Evolutionary conservation across 352 stramenopile genomes (phyloP), one percentile per base, ranked within the genome.

Genomic region (Paralagenidium karlingii): DNA sequence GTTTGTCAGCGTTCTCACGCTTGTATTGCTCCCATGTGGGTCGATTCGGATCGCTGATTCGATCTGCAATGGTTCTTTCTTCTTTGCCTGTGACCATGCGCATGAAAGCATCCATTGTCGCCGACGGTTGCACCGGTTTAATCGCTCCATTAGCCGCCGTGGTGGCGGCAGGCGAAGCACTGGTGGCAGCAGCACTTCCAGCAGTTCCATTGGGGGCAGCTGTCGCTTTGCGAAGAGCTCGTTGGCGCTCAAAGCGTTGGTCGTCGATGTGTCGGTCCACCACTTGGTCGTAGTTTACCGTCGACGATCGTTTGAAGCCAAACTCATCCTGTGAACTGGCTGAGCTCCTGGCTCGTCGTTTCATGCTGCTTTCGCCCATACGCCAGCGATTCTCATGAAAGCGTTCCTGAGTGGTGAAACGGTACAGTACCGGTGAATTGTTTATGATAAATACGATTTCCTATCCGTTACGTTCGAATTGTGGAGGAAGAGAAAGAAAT

Each of bases 21-120:
- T 97, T 97, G 63, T 94, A 97, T 42, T 96, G 82, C 55, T 97
- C 91, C 91, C 91, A 97, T 26, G 88, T 96, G 19, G 91, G 91
- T 28, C 91, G 76, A 49, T 96, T 97, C 42, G 76, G 69, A 58
- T 97, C 91, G 38, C 74, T 87, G 27, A 97, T 81, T 45, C 91
- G 89, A 47, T 97, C 82, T 0, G 82, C 79, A 46, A 97, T 96
- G 13, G 84, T 96, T 49, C 88, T 76, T 55, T 96, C 85, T 38
- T 94, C 83, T 51, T 94, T 86, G 15, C 88, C 90, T 13, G 85
- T 89, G 60, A 97, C 61, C 56, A 97, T 75, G 43, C 90, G 73
- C 71, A 96, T 90, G 32, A 97, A 89, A 25, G 88, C 85, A 37
- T 96, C 83, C 85, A 97, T 96, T 20, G 91, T 86, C 6, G 76